These are phyloP conservation scores for Arxiozyma bovina DNA, from an alignment of 1,139 yeast genomes.

Conservation along the genomic window DNA sequence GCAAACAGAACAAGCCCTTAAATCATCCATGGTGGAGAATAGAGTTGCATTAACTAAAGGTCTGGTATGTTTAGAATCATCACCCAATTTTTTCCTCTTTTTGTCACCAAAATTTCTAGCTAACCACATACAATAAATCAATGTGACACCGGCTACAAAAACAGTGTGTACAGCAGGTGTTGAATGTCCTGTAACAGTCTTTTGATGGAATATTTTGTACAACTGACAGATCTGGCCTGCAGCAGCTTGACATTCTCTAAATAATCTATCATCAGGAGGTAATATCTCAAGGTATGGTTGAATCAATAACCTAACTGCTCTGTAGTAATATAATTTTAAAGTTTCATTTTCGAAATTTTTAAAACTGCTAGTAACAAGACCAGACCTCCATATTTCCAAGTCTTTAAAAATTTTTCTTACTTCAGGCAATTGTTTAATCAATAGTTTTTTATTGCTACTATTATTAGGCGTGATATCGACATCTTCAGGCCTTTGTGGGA, in stretches of 20 bases:
- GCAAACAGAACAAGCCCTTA: slow-evolving; percentile 50
- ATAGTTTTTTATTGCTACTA: slow-evolving; percentile 8
- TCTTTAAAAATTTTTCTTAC: slow-evolving; percentile 40
- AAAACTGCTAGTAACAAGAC: slow-evolving; percentile 31
- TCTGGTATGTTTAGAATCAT: slow-evolving; percentile 44
- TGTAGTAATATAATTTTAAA: slow-evolving; percentile 43
- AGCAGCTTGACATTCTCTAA: slow-evolving; percentile 53
- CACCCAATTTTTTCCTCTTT: slow-evolving; percentile 40
- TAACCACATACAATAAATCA: slow-evolving; percentile 52
- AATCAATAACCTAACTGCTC: slow-evolving; percentile 45
- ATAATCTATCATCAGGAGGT: slow-evolving; percentile 47
- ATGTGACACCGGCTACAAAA: slow-evolving; percentile 53
- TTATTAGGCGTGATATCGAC: slow-evolving; percentile 2
- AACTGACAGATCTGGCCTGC: slow-evolving; percentile 55
- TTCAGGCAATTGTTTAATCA: slow-evolving; percentile 34
- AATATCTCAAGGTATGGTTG: slow-evolving; percentile 51
- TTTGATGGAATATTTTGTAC: slow-evolving; percentile 49
- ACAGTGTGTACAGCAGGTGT: slow-evolving; percentile 53
- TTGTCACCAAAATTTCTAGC: slow-evolving; percentile 47
- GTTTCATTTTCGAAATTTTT: slow-evolving; percentile 44
- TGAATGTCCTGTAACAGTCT: slow-evolving; percentile 48
- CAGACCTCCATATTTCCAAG: slow-evolving; percentile 43
- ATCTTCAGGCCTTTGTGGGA: slow-evolving; percentile 22
- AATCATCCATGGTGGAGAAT: slow-evolving; percentile 45
- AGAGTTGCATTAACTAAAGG: slow-evolving; percentile 43